These are phyloP conservation scores for Sonneratia caseolaris DNA, from an alignment of 345 rosid genomes.

Conservation along the genomic window DNA sequence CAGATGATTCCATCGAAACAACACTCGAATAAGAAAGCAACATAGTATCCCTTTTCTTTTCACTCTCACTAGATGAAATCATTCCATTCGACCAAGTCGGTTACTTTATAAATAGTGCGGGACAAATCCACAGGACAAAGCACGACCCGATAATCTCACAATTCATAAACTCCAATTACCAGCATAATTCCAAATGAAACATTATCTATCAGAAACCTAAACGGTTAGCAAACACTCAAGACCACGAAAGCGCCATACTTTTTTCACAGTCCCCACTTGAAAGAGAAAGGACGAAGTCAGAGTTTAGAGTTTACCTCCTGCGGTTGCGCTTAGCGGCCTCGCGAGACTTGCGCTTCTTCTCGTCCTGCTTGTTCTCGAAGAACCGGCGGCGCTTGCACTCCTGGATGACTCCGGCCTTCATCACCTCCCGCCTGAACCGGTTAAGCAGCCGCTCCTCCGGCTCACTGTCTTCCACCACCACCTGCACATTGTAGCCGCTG, in stretches of 20 bases:
- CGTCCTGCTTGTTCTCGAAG: constrained; percentile 23
- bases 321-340: constrained; percentile 22
- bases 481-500: constrained; percentile 21
- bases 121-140: not conserved
- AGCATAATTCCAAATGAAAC: not conserved
- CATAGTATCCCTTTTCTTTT: no score
- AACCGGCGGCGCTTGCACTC: constrained; percentile 22
- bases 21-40: no score
- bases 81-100: not conserved
- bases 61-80: not conserved
- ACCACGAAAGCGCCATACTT: no score
- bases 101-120: not conserved
- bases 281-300: not conserved
- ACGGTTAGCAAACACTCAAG: not conserved
- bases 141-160: not conserved
- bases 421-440: constrained; percentile 26
- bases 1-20: no score
- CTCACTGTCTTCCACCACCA: constrained; percentile 21
- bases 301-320: constrained; percentile 6
- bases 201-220: not conserved
- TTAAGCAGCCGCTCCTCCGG: constrained; percentile 23
- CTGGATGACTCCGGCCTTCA: constrained; percentile 23
- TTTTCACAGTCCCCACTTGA: no score
- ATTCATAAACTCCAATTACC: not conserved
- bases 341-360: constrained; percentile 22